Base-by-base conservation (phyloP, 495 filamentous ascomycete species). In the Penicillium argentinense region DNA sequence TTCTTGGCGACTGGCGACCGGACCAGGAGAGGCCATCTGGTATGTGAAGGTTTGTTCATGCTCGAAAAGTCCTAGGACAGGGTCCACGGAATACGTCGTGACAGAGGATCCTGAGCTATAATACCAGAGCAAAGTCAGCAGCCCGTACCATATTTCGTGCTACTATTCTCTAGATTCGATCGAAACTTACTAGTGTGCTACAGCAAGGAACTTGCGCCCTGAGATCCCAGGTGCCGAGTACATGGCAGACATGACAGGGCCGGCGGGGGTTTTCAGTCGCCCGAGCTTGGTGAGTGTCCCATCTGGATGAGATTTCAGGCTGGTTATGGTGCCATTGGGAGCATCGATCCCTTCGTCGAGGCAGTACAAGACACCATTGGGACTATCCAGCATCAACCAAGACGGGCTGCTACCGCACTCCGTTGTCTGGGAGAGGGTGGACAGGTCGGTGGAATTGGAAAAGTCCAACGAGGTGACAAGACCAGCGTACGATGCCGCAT, bases 1-100 rank as follows among this genome's bases (percentile, higher is more conserved):
- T 3, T 80, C 72, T 64, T 87, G 83, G 8, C 80, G 75, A 3
- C 43, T 49, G 1, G 77, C 66, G 30, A 67, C 54, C 22, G 73
- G 50, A 9, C 76, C 77, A 9, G 78, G 74, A 2, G 42, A 49
- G n/a, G 61, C 37, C 44, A 76, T 62, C 24, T 66, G 65, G 45
- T 71, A 85, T 4, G 54, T 68, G 39, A 75, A 70, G 29, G 66
- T 70, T 47, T 79, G 68, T 25, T 77, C 21, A n/a, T 29, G 42
- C 11, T 55, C 30, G 56, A 54, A 32, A 49, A 24, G 23, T 14
- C 51, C 45, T 7, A 4, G 19, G 32, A 29, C 50, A 32, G 26
- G 51, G 29, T 52, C 44, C 9, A 48, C 32, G 8, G 46, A 38
- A 33, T 56, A 56, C 3, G 45, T 51, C 9, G 55, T 55, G 30